These are phyloP conservation scores for Acacia concinna DNA, from an alignment of 331 rosid species.

Conservation along the genomic window DNA sequence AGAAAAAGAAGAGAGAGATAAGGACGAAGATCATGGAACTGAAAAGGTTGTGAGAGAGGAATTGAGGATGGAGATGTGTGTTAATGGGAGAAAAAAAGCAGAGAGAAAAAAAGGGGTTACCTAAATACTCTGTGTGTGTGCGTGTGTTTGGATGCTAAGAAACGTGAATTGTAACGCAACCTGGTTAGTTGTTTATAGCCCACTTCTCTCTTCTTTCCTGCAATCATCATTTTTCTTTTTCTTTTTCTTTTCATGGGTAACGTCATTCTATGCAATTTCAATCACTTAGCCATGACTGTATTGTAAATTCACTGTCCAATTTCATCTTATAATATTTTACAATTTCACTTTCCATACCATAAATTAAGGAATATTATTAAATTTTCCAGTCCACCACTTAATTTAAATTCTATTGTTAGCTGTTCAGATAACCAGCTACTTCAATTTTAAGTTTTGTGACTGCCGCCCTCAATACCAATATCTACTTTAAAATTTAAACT, in stretches of 20 bases:
- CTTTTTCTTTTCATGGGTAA: neutral
- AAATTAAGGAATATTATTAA: neutral
- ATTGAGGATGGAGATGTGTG: constrained; percentile 21
- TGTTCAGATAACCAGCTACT: no score
- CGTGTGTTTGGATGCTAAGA: constrained; percentile 42
- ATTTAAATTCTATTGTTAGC: no score
- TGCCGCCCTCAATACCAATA: fast-evolving
- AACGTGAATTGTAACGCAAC: constrained; percentile 82
- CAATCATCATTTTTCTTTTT: constrained; percentile 19
- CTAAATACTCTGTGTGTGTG: constrained; percentile 58
- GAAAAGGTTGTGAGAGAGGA: constrained; percentile 24
- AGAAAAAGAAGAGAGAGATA: constrained; percentile 18
- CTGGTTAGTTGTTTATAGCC: constrained; percentile 47
- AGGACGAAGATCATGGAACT: constrained; percentile 45
- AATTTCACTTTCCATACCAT: neutral
- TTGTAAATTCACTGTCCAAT: neutral
- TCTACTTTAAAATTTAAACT: no score
- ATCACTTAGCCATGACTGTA: neutral
- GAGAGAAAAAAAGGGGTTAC: constrained; percentile 41
- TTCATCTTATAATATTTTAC: neutral
- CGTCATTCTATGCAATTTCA: neutral
- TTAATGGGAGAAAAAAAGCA: constrained; percentile 30
- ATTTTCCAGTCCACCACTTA: no score
- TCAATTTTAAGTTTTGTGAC: fast-evolving
- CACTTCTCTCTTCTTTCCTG: constrained; percentile 30